phyloP scores from a whole-genome alignment of 202 grass and related monocot genomes.

The Cymbopogon flexuosus region DNA sequence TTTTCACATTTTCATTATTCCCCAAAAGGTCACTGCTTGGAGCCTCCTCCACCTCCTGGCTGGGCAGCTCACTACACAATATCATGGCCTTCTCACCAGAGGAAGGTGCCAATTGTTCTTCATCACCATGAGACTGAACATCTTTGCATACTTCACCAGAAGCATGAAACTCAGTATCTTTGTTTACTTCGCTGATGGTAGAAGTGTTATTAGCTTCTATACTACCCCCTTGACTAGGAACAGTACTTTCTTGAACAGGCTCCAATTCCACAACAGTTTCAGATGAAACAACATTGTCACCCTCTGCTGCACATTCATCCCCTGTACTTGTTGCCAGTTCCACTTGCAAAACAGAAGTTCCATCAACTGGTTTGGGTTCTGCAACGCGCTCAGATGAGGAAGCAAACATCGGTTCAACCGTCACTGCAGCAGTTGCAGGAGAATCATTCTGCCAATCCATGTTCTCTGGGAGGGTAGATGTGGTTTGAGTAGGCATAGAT shows the following conservation, averaged over 20 bases:
- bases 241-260: conserved; percentile 11
- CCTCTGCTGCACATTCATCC: conserved; percentile 11
- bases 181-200: background rate
- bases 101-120: conserved; percentile 8
- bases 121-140: background rate
- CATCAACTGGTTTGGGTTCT: conserved; percentile 5
- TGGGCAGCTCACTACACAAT: background rate
- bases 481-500: conserved; percentile 1
- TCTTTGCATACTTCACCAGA: background rate
- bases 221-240: conserved; percentile 13
- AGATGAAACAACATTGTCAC: background rate
- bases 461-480: conserved; percentile 5
- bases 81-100: background rate
- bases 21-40: background rate
- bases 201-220: background rate
- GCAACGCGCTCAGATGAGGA: background rate
- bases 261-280: background rate
- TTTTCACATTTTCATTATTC: background rate
- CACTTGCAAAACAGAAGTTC: conserved; percentile 18
- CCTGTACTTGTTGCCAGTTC: background rate
- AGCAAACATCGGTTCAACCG: background rate
- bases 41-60: background rate
- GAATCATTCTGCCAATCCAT: background rate
- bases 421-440: background rate
- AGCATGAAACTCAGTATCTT: background rate